Evolutionary conservation across 208 protist species (phyloP).

Genomic region (Paratrypanosoma confusum): DNA sequence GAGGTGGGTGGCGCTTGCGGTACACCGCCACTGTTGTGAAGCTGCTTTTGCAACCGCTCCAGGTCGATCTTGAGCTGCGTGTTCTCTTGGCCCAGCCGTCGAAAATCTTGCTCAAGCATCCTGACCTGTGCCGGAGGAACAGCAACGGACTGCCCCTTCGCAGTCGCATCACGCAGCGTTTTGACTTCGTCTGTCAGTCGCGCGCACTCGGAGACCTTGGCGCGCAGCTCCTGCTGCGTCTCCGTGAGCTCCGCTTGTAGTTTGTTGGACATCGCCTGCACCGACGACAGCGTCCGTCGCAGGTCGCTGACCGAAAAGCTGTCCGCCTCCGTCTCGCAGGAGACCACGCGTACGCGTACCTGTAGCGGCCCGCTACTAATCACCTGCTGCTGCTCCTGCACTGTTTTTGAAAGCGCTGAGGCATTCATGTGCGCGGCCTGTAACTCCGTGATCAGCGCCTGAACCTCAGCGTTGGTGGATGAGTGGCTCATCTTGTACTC

Average conservation of each 20-base stretch:
- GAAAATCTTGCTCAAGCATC: constrained; percentile 6
- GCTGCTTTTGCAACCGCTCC: constrained; percentile 24
- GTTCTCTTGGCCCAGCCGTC: constrained; percentile 18
- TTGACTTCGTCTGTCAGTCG: constrained; percentile 20
- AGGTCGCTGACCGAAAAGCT: constrained; percentile 22
- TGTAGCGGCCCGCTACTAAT: constrained; percentile 31
- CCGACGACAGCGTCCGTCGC: constrained; percentile 26
- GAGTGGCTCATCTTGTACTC: constrained; percentile 60
- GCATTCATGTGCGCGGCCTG: constrained; percentile 47
- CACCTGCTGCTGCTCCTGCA: constrained; percentile 53
- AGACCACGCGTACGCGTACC: constrained; percentile 30
- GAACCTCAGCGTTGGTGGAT: constrained; percentile 73
- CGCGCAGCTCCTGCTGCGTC: constrained; percentile 9
- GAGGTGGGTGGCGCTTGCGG: background rate
- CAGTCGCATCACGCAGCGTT: background rate
- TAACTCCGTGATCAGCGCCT: constrained; percentile 48
- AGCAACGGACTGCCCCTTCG: constrained; percentile 2
- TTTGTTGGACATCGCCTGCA: constrained; percentile 17
- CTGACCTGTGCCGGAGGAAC: background rate
- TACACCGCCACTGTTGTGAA: constrained; percentile 22
- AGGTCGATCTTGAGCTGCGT: constrained; percentile 29
- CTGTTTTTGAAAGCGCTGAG: constrained; percentile 33
- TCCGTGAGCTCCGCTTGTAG: constrained; percentile 12
- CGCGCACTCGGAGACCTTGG: constrained; percentile 8
- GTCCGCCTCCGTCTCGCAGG: constrained; percentile 13